Evolutionary conservation across 208 protist genomes (phyloP).

Genomic region (Trypanosoma lewisi): DNA sequence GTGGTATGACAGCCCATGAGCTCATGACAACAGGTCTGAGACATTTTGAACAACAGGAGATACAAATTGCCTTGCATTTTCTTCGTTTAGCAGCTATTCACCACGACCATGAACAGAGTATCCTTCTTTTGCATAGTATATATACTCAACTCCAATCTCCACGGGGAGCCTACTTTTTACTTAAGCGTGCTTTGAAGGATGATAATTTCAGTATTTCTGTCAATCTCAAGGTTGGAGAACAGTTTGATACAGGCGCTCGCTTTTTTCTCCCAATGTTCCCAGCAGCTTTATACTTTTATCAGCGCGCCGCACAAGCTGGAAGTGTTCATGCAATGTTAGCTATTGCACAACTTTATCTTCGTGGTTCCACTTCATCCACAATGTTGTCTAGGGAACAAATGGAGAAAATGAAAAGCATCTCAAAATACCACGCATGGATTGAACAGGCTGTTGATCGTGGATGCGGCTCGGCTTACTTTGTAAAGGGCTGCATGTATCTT

Average conservation of each 20-base stretch:
- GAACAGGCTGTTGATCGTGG: conserved; percentile 81
- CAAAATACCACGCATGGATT: conserved; percentile 85
- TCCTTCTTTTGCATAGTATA: conserved; percentile 73
- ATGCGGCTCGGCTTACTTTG: conserved; percentile 84
- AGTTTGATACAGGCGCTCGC: conserved; percentile 80
- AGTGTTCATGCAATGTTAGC: conserved; percentile 83
- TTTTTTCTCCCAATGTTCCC: conserved; percentile 87
- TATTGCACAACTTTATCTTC: conserved; percentile 80
- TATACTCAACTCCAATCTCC: conserved; percentile 76
- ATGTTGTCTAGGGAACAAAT: conserved; percentile 72
- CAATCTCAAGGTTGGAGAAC: conserved; percentile 80
- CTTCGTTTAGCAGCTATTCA: conserved; percentile 87
- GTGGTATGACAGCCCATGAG: conserved; percentile 55
- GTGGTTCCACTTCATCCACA: conserved; percentile 62
- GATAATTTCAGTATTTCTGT: conserved; percentile 47
- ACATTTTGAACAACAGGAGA: conserved; percentile 64
- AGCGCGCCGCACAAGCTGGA: conserved; percentile 81
- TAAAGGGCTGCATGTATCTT: conserved; percentile 82
- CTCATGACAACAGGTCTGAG: conserved; percentile 70
- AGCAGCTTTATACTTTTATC: conserved; percentile 86
- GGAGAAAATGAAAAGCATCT: conserved; percentile 55
- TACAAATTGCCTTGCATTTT: conserved; percentile 71
- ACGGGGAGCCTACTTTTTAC: conserved; percentile 64
- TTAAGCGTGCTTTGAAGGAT: conserved; percentile 77
- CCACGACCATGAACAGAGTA: conserved; percentile 83